Evolutionary conservation across 768 basidiomycete genomes (phyloP), one percentile per base, ranked within the genome.

Genomic region (Suillus spraguei): DNA sequence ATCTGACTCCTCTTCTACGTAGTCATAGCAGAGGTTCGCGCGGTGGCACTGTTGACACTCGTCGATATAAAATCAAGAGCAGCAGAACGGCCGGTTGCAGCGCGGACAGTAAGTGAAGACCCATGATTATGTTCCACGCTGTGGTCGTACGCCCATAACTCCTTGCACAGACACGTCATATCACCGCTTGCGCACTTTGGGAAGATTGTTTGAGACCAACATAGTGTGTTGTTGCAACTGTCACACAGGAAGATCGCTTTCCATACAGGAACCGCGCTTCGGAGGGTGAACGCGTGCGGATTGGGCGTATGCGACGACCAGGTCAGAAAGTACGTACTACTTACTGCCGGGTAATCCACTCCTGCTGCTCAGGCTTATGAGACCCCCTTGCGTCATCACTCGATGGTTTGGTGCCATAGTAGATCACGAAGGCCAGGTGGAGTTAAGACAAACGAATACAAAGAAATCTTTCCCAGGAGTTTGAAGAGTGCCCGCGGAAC

Each of bases 151-250:
- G 24, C 38, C 55, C 55, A 56, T 38, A 38, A 36, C 36, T 36
- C 54, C 54, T 55, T n/a, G n/a, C 53, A 55, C n/a, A 55, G 20
- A 55, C 53, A 55, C n/a, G 54, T 16, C 14, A 38, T 2, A 22
- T 35, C 35, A 16, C 35, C 13, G 20, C 35, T 38, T 35, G 35
- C 54, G 22, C 54, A 55, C 35, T 38, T 35, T n/a, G 54, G 54
- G 35, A 35, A 55, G 35, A 55, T 38, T n/a, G 35, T 36, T 14
- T 55, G n/a, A 14, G 53, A 55, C 53, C 53, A 55, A 36, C 53
- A 55, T 22, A 22, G 14, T 3, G 6, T 14, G n/a, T 14, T 55
- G 53, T 14, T 55, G 13, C 53, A 55, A n/a, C 14, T 55, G 53
- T 35, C 53, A 55, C 8, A 35, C 53, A 4, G 53, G 53, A 0